Evolutionary conservation across 208 protist species (phyloP), one percentile per base, ranked within the genome.

Genomic region (Acanthamoeba rhysodes): DNA sequence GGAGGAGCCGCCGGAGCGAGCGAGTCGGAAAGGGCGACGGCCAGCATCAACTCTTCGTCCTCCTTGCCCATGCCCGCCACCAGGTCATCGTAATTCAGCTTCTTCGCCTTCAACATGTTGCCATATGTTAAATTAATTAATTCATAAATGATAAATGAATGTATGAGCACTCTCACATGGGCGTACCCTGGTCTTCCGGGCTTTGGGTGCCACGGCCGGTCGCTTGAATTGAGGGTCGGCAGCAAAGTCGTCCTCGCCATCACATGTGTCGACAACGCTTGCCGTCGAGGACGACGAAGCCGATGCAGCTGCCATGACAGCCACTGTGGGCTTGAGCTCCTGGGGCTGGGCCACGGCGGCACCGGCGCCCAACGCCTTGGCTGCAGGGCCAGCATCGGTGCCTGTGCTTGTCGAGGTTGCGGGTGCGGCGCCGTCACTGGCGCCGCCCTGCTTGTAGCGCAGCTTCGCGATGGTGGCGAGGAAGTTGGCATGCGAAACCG

Each of bases 401-500:
- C 37, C 37, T 41, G 37, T 41, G 37, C 37, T 41, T 4, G 37
- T 41, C 37, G 37, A 41, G 37, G 37, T 41, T 41, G 37, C 22
- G 5, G 62, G 27, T 18, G 22, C 66, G 29, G 66, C 20, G 20
- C 16, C 66, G 29, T 74, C 66, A 14, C 29, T 74, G 24, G 66
- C 29, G 22, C 66, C 66, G 34, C 29, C 24, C 80, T 64, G 41
- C 41, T 88, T 88, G 34, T 88, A 88, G 50, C 80, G 80, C 41
- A 88, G 53, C 80, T 88, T 88, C 41, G 50, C 53, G 24, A 88
- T 88, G 48, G 80, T 88, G 53, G 80, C 80, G 18, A 88, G 41
- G 53, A 88, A 88, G 80, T 59, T 64, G 80, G 41, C 80, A n/a
- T 64, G 41, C 10, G 41, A 66, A 16, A 88, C 53, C n/a, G 80